phyloP scores from a whole-genome alignment of 1,284 basidiomycete species.

The Malassezia restricta region DNA sequence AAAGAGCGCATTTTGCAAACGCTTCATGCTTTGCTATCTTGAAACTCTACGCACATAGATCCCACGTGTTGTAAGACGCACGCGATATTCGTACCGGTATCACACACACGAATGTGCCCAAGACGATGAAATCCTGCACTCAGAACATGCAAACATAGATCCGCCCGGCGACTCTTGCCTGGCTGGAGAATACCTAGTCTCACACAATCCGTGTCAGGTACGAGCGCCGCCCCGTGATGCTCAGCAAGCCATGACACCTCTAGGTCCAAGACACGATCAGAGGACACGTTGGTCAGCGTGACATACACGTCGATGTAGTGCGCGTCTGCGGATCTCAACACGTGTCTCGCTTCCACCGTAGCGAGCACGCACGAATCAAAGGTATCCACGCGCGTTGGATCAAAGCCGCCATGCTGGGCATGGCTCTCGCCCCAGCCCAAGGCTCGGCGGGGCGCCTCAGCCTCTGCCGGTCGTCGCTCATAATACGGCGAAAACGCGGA shows the following conservation, averaged over 20 bases:
- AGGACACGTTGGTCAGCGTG: conserved; percentile 4
- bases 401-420: not conserved
- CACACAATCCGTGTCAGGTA: not conserved
- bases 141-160: not conserved
- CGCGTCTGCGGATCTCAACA: not conserved
- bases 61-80: conserved; percentile 9
- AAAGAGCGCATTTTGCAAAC: no score
- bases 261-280: not conserved
- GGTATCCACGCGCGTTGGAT: not conserved
- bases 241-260: conserved; percentile 1
- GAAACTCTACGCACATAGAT: not conserved
- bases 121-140: conserved; percentile 2
- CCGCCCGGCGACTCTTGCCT: not conserved
- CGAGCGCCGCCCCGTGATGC: not conserved
- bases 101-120: not conserved
- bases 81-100: not conserved
- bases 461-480: not conserved
- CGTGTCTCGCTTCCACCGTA: not conserved
- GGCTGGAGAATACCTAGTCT: not conserved
- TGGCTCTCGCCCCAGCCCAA: not conserved
- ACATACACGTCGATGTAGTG: not conserved
- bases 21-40: no score
- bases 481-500: not conserved
- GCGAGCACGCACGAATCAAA: not conserved
- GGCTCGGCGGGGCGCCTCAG: not conserved